Conservation (phyloP, 192 early-diverging fungal genomes). For the Chytriomyces confervae region DNA sequence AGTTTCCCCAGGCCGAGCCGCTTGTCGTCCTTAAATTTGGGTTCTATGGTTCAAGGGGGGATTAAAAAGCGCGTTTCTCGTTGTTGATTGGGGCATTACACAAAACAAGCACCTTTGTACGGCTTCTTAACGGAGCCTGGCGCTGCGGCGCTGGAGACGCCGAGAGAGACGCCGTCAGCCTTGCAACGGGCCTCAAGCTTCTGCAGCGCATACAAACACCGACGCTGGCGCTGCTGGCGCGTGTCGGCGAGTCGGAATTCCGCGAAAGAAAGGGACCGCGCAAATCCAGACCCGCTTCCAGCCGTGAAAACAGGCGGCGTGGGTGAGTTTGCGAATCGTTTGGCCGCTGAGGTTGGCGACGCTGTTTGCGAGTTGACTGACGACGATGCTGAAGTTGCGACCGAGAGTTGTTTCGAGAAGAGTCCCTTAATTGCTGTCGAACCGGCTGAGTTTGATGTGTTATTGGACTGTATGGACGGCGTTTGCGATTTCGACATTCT, state of each 20-base stretch:
- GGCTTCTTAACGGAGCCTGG: conserved; percentile 11
- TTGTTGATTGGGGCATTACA: not conserved
- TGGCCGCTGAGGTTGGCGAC: no score
- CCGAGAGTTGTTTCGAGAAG: no score
- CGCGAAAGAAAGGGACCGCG: conserved; percentile 38
- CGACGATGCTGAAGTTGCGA: no score
- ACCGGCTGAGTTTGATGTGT: no score
- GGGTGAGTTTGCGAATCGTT: no score
- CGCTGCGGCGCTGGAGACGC: conserved; percentile 2
- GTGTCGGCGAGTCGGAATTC: conserved; percentile 48
- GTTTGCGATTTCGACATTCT: not conserved
- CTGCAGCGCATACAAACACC: conserved; percentile 47
- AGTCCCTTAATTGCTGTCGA: no score
- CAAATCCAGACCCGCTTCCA: no score
- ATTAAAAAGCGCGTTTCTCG: not conserved
- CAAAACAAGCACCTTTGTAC: conserved; percentile 20
- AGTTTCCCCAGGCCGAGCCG: conserved; percentile 42
- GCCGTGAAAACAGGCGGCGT: no score
- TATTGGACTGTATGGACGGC: no score
- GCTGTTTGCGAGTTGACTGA: no score
- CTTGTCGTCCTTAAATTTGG: conserved; percentile 49
- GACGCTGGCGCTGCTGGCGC: conserved; percentile 44
- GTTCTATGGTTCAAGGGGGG: conserved; percentile 23
- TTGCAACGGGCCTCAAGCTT: conserved; percentile 30
- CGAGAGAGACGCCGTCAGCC: conserved; percentile 5